phyloP scores from a whole-genome alignment of 2,329 filamentous ascomycete genomes.

The Pseudocercospora fijiensis region DNA sequence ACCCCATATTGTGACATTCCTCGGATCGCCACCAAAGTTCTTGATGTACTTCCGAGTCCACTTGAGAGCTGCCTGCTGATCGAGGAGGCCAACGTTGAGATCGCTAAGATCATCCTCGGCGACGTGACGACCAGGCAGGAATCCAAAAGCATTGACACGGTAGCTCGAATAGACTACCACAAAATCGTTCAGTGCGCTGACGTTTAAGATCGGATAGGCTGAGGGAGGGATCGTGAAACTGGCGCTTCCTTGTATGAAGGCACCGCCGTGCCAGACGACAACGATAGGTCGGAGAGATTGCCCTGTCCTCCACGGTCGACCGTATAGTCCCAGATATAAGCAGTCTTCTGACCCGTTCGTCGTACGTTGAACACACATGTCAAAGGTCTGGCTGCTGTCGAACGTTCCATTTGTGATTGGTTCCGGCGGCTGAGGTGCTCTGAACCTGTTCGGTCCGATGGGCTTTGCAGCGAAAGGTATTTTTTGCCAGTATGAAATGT shows the following conservation, averaged over 20 bases:
- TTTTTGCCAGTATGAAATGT: slow-evolving; percentile 43
- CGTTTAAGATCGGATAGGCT: slow-evolving; percentile 60
- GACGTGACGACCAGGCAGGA: slow-evolving; percentile 43
- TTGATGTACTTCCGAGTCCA: slow-evolving; percentile 53
- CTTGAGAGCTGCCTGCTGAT: slow-evolving; percentile 52
- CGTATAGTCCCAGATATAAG: slow-evolving; percentile 54
- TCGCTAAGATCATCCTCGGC: slow-evolving; percentile 40
- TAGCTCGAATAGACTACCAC: slow-evolving; percentile 53
- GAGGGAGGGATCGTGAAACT: slow-evolving; percentile 57
- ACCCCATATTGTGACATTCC: slow-evolving; percentile 29
- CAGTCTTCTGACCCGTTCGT: slow-evolving; percentile 42
- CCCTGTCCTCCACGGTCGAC: slow-evolving; percentile 53
- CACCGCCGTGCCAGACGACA: slow-evolving; percentile 62
- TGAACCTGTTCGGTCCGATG: slow-evolving; percentile 58
- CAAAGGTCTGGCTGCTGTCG: slow-evolving; percentile 52
- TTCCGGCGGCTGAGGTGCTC: slow-evolving; percentile 58
- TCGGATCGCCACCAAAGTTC: slow-evolving; percentile 39
- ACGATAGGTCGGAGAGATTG: slow-evolving; percentile 57
- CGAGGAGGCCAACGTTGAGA: slow-evolving; percentile 45
- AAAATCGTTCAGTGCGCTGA: slow-evolving; percentile 52
- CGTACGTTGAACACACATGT: slow-evolving; percentile 27
- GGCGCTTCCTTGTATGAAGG: slow-evolving; percentile 59
- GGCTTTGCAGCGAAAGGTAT: slow-evolving; percentile 57
- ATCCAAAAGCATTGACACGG: slow-evolving; percentile 49
- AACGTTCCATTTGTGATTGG: slow-evolving; percentile 53